These are phyloP conservation scores for Vitis labrusca DNA, from an alignment of 164 flowering plant species.

Conservation along the genomic window DNA sequence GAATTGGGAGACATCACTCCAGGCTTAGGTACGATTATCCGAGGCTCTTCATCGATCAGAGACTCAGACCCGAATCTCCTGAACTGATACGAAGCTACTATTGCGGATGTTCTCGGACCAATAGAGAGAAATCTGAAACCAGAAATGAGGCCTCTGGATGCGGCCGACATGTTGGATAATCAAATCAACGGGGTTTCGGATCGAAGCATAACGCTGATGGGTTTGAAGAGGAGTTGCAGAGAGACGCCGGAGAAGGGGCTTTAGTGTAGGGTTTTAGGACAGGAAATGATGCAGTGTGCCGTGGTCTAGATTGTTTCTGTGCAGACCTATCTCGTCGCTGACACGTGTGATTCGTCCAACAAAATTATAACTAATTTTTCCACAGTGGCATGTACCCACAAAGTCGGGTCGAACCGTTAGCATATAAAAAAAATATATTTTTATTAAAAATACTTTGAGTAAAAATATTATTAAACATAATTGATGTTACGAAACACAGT, in stretches of 20 bases:
- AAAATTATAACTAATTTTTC: too few species aligned
- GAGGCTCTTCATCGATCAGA: conserved; percentile 6
- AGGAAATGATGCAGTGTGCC: too few species aligned
- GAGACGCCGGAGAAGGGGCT: background rate
- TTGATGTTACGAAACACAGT: too few species aligned
- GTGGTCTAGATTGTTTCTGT: too few species aligned
- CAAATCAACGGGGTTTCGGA: background rate
- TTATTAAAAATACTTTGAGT: too few species aligned
- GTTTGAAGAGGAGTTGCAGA: conserved; percentile 2
- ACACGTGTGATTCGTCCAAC: too few species aligned
- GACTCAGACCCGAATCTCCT: conserved; percentile 40
- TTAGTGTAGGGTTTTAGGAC: conserved; percentile 16
- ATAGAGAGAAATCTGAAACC: conserved; percentile 40
- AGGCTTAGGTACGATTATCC: conserved; percentile 49
- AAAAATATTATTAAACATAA: too few species aligned
- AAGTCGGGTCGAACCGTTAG: too few species aligned
- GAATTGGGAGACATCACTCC: conserved; percentile 65
- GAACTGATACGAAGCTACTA: conserved; percentile 8
- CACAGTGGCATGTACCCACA: too few species aligned
- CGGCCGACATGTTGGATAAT: conserved; percentile 43
- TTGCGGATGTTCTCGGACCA: conserved; percentile 11
- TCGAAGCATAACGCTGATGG: background rate
- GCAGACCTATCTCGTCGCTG: too few species aligned
- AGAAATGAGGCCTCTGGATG: conserved; percentile 68
- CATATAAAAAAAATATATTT: too few species aligned